These are phyloP conservation scores for Balakata baccata DNA, from an alignment of 345 rosid species.

Conservation along the genomic window DNA sequence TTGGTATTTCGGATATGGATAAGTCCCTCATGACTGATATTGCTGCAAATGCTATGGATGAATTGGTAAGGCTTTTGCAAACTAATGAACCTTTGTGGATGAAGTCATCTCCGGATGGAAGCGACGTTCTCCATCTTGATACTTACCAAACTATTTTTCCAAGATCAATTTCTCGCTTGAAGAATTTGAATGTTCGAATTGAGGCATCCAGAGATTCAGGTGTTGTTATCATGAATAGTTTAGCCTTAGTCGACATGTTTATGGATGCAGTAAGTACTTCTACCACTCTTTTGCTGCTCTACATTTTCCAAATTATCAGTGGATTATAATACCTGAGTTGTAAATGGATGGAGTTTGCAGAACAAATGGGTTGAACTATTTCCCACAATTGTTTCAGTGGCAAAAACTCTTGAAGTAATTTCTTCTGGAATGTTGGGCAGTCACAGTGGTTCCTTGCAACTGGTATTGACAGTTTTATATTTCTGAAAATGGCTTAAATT, in stretches of 20 bases:
- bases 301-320: neutral
- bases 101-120: conserved; percentile 45
- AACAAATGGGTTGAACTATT: conserved; percentile 75
- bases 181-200: conserved; percentile 55
- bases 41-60: conserved; percentile 73
- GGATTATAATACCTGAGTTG: neutral
- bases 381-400: conserved; percentile 67
- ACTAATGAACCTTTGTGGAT: conserved; percentile 81
- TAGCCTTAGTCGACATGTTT: conserved; percentile 82
- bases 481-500: neutral
- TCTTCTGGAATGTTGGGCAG: conserved; percentile 60
- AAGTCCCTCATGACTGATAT: conserved; percentile 76
- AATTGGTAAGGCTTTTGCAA: conserved; percentile 74
- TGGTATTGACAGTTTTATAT: conserved; percentile 44
- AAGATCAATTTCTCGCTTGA: conserved; percentile 51
- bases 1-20: conserved; percentile 71
- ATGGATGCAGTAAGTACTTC: conserved; percentile 76
- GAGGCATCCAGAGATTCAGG: conserved; percentile 94
- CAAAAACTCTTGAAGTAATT: conserved; percentile 71
- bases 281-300: neutral
- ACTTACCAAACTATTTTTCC: conserved; percentile 67
- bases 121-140: conserved; percentile 69
- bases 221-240: conserved; percentile 84
- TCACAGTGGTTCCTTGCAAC: conserved; percentile 66
- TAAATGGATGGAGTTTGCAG: conserved; percentile 37